phyloP scores from a whole-genome alignment of 1,284 basidiomycete species.

The Tilletiopsis washingtonensis region DNA sequence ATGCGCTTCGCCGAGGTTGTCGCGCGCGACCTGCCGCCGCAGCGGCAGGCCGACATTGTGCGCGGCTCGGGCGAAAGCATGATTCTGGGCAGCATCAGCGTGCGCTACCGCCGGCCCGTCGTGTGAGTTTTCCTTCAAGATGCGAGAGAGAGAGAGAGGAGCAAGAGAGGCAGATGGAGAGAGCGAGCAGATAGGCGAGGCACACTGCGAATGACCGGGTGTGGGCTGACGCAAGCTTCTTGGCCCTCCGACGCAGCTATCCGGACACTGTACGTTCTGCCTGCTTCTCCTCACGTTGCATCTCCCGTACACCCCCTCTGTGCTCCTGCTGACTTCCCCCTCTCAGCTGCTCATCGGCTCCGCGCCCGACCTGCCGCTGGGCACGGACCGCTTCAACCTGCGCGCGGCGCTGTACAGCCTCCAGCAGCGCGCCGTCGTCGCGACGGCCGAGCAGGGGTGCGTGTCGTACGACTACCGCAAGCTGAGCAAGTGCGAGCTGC shows the following conservation, averaged over 20 bases:
- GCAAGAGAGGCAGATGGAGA: not conserved
- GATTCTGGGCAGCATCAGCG: conserved; percentile 1
- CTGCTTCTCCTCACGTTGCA: too few species aligned
- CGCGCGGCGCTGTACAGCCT: conserved; percentile 1
- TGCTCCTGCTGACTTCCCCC: not conserved
- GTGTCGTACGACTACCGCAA: conserved; percentile 3
- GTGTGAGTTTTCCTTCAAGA: not conserved
- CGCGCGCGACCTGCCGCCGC: not conserved
- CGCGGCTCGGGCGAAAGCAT: conserved; percentile 3
- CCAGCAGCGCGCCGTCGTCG: conserved; percentile 4
- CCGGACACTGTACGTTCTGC: too few species aligned
- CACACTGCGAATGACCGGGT: too few species aligned
- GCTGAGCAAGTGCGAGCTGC: conserved; percentile 3
- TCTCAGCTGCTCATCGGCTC: conserved; percentile 3
- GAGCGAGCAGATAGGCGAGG: not conserved
- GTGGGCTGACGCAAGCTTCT: too few species aligned
- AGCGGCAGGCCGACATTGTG: conserved; percentile 4
- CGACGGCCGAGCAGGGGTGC: conserved; percentile 3
- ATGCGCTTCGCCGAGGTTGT: conserved; percentile 7
- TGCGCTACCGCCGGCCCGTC: conserved; percentile 5
- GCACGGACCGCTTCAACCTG: conserved; percentile 6
- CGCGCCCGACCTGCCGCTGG: conserved; percentile 2
- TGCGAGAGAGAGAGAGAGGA: not conserved
- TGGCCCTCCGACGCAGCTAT: too few species aligned
- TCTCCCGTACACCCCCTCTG: too few species aligned